Evolutionary conservation across 73 alveolate genomes (phyloP).

Genomic region (Breviolum minutum): DNA sequence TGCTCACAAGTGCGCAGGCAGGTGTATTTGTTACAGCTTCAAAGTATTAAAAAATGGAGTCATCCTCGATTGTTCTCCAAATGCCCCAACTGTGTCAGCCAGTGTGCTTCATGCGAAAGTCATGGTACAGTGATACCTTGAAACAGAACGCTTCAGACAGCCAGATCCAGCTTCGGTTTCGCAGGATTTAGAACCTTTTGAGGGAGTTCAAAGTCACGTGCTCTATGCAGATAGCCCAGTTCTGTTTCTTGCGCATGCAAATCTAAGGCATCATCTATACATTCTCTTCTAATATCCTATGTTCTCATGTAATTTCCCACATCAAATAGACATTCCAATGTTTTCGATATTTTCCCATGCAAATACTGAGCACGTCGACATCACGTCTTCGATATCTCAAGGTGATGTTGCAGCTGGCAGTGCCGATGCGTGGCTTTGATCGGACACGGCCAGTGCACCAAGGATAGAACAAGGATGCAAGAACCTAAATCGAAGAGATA

Average conservation of each 20-base stretch:
- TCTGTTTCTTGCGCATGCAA: not conserved
- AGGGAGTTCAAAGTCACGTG: constrained; percentile 80
- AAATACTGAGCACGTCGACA: no score
- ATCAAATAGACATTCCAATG: no score
- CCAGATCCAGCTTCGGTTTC: not conserved
- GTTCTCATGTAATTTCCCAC: no score
- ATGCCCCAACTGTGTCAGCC: not conserved
- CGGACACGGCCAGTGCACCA: constrained; percentile 40
- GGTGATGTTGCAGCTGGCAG: constrained; percentile 93
- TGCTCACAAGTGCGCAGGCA: constrained; percentile 78
- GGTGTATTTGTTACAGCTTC: not conserved
- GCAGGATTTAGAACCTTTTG: constrained; percentile 85
- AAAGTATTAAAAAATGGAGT: no score
- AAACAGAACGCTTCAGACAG: not conserved
- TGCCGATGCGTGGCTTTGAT: constrained; percentile 77
- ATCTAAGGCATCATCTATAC: no score
- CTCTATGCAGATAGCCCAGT: constrained; percentile 25
- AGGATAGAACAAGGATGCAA: not conserved
- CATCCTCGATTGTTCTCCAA: not conserved
- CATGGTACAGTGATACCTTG: no score
- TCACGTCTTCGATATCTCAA: not conserved
- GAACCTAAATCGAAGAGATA: not conserved
- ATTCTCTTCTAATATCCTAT: no score
- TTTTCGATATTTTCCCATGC: no score
- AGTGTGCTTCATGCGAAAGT: no score